These are phyloP conservation scores for Plasmodium chabaudi DNA, from an alignment of 169 alveolate genomes.

Conservation along the genomic window DNA sequence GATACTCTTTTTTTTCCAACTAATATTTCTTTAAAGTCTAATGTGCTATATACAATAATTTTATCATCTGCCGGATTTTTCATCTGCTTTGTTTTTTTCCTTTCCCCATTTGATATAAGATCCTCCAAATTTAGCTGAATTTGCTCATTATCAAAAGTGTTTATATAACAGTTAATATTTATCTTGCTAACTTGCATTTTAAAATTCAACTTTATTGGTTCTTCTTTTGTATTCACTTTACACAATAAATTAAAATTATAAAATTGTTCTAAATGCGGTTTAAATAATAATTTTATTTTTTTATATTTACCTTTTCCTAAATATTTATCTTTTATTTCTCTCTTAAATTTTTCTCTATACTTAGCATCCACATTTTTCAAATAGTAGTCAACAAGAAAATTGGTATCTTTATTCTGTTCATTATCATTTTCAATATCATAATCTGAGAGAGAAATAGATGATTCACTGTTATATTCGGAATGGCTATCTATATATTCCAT, in stretches of 20 bases:
- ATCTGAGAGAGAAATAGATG: background rate
- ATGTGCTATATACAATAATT: background rate
- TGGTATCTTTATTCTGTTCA: background rate
- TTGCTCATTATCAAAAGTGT: constrained; percentile 34
- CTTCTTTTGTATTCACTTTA: constrained; percentile 36
- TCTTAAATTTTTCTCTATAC: constrained; percentile 19
- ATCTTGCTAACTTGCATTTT: constrained; percentile 50
- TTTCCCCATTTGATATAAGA: background rate
- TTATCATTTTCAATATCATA: background rate
- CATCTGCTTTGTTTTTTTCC: constrained; percentile 27
- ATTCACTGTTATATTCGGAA: constrained; percentile 40
- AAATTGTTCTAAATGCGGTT: constrained; percentile 67
- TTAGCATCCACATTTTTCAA: constrained; percentile 13
- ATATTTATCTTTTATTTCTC: constrained; percentile 18
- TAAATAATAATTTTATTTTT: constrained; percentile 62
- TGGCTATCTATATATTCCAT: constrained; percentile 34
- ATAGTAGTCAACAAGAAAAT: constrained; percentile 41
- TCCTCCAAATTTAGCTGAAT: constrained; percentile 22
- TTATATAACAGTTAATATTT: constrained; percentile 64
- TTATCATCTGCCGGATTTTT: constrained; percentile 1
- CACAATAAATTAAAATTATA: constrained; percentile 68
- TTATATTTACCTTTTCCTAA: constrained; percentile 50
- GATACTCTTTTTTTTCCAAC: constrained; percentile 50
- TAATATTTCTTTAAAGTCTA: constrained; percentile 67
- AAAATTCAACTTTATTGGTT: constrained; percentile 47